Conservation (phyloP, 768 basidiomycete genomes). For the Amyloporia xantha region DNA sequence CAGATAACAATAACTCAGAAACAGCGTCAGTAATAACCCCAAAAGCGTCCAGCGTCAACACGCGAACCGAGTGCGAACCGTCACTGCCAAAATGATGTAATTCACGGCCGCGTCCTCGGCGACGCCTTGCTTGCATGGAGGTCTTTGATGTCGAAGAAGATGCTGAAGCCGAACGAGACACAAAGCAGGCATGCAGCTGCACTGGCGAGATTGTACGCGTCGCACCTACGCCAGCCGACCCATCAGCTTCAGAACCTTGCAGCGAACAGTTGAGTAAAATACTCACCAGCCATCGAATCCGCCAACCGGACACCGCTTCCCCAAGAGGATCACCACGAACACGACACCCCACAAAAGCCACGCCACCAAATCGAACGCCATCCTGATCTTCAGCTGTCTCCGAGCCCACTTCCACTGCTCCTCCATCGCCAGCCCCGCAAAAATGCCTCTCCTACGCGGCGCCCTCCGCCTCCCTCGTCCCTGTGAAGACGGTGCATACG, state of each 20-base stretch:
- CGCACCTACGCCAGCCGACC: conserved; percentile 58
- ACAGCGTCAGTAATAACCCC: too few relatives aligned
- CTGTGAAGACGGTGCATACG: conserved; percentile 1
- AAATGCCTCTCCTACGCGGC: conserved; percentile 41
- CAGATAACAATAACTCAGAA: too few relatives aligned
- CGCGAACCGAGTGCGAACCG: too few relatives aligned
- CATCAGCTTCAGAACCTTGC: neutral
- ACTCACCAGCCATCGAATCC: conserved; percentile 58
- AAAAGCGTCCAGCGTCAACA: too few relatives aligned
- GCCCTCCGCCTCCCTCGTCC: conserved; percentile 27
- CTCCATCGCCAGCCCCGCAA: conserved; percentile 59
- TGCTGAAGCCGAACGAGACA: conserved; percentile 46
- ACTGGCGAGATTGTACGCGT: conserved; percentile 61
- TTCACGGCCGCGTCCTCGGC: conserved; percentile 49
- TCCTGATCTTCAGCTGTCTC: conserved; percentile 43
- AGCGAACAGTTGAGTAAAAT: neutral
- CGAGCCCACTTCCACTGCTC: conserved; percentile 55
- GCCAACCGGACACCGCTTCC: conserved; percentile 59
- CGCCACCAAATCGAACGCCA: conserved; percentile 41
- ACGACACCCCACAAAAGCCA: conserved; percentile 49
- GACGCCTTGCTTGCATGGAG: conserved; percentile 52
- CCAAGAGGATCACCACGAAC: conserved; percentile 55
- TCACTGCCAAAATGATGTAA: too few relatives aligned
- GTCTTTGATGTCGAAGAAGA: conserved; percentile 65
- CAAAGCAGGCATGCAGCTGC: conserved; percentile 55